A percentile compares a stretch with the other conserved stretches of the same genome.
Conservation (phyloP, 164 flowering plant genomes). For the Berberis thunbergii region DNA sequence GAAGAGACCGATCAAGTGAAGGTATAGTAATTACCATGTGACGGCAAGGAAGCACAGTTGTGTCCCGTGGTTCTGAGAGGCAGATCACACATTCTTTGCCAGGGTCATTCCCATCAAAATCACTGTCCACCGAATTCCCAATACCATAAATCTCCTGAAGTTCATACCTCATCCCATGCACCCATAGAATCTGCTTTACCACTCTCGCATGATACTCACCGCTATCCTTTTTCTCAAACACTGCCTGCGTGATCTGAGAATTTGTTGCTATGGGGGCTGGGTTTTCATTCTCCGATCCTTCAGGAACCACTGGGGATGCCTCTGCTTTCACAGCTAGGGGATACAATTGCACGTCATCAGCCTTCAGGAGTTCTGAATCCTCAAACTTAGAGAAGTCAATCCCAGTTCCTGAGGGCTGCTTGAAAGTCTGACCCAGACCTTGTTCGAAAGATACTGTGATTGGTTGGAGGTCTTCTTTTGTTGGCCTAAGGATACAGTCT, state of each 20-base stretch:
- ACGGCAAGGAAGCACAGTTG: constrained; percentile 94
- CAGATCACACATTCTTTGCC: constrained; percentile 98
- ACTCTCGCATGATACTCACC: constrained; percentile 71
- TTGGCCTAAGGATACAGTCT: constrained; percentile 58
- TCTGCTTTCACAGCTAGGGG: constrained; percentile 89
- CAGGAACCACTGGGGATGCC: constrained; percentile 31
- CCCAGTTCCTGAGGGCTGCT: constrained; percentile 84
- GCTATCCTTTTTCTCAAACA: constrained; percentile 71
- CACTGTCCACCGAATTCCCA: constrained; percentile 78
- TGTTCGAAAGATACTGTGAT: constrained; percentile 57
- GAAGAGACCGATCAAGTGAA: background rate
- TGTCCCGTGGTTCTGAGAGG: constrained; percentile 96
- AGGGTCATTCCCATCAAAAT: constrained; percentile 72
- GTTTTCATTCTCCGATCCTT: constrained; percentile 29
- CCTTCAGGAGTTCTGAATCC: constrained; percentile 51
- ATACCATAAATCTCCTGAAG: constrained; percentile 97
- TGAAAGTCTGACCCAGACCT: constrained; percentile 86
- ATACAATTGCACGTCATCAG: constrained; percentile 49
- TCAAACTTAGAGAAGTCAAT: constrained; percentile 64
- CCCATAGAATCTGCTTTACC: constrained; percentile 88
- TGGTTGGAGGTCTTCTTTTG: constrained; percentile 55
- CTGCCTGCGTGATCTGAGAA: constrained; percentile 84
- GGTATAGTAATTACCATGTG: constrained; percentile 64
- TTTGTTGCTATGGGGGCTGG: constrained; percentile 32
- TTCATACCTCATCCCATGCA: constrained; percentile 80